These are phyloP conservation scores for Pestalotiopsis sp. DNA, from an alignment of 2,329 filamentous ascomycete species.

Conservation along the genomic window DNA sequence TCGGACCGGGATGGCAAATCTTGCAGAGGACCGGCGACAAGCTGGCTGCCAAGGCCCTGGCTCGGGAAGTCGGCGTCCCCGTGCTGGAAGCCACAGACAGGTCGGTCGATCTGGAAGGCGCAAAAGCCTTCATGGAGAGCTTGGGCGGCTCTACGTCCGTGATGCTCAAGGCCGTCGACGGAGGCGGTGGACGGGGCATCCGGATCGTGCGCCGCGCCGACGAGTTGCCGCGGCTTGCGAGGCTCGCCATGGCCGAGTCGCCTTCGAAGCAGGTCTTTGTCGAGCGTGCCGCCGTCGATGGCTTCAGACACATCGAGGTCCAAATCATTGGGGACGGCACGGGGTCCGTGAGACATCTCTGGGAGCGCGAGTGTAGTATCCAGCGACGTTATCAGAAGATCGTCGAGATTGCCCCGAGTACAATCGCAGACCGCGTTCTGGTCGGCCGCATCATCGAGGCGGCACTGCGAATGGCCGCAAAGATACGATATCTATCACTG, in stretches of 20 bases:
- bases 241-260: slow-evolving; percentile 58
- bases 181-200: slow-evolving; percentile 64
- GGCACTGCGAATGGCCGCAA: slow-evolving; percentile 53
- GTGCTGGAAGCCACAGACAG: slow-evolving; percentile 38
- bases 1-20: slow-evolving; percentile 55
- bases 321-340: slow-evolving; percentile 66
- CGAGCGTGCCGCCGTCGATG: slow-evolving; percentile 62
- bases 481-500: slow-evolving; percentile 57
- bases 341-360: slow-evolving; percentile 59
- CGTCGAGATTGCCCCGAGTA: slow-evolving; percentile 60
- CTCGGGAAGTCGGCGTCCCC: slow-evolving; percentile 46
- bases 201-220: slow-evolving; percentile 48
- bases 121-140: slow-evolving; percentile 45
- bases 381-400: slow-evolving; percentile 68
- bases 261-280: slow-evolving; percentile 60
- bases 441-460: slow-evolving; percentile 52
- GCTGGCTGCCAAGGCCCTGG: slow-evolving; percentile 30
- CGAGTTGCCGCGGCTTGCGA: slow-evolving; percentile 47
- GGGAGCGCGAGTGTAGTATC: slow-evolving; percentile 69
- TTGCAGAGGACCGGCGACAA: slow-evolving; percentile 45
- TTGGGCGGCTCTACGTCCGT: slow-evolving; percentile 44
- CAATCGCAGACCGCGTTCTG: slow-evolving; percentile 45
- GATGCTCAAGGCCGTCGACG: slow-evolving; percentile 64
- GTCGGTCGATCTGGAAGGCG: slow-evolving; percentile 44
- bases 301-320: slow-evolving; percentile 63